Percentiles rank a stretch among this genome's conserved stretches.
These are phyloP conservation scores for Xerocomellus dryophilus DNA, from an alignment of 768 basidiomycete species.

Conservation along the genomic window DNA sequence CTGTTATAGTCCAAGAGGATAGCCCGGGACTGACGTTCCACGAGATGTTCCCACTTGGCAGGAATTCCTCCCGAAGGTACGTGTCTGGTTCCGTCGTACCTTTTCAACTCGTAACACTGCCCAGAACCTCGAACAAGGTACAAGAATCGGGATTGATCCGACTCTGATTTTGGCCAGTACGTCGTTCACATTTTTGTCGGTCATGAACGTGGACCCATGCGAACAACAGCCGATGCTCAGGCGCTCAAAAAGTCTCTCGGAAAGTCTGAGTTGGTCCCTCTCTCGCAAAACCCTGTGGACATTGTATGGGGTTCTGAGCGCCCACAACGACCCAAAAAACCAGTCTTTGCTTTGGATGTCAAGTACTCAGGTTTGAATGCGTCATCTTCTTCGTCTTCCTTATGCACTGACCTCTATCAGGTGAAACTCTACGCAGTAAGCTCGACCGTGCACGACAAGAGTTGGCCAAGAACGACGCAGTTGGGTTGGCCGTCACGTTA, in stretches of 20 bases:
- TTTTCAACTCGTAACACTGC: neutral
- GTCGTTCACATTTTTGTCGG: slow-evolving; percentile 15
- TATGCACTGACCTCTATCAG: slow-evolving; percentile 29
- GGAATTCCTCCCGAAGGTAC: slow-evolving; percentile 74
- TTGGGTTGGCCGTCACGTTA: slow-evolving; percentile 77
- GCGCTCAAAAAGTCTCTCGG: slow-evolving; percentile 55
- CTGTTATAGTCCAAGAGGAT: slow-evolving; percentile 3
- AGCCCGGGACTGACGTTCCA: slow-evolving; percentile 8
- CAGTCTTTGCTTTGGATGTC: slow-evolving; percentile 65
- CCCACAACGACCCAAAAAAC: slow-evolving; percentile 65
- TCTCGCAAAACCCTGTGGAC: slow-evolving; percentile 75
- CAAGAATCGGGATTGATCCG: slow-evolving; percentile 81
- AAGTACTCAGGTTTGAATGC: slow-evolving; percentile 61
- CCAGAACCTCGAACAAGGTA: slow-evolving; percentile 59
- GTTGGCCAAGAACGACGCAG: slow-evolving; percentile 49
- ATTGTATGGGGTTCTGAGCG: slow-evolving; percentile 65
- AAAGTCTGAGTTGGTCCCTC: slow-evolving; percentile 63
- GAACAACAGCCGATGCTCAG: slow-evolving; percentile 58
- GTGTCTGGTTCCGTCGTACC: neutral
- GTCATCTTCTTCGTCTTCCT: neutral
- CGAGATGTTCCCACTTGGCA: slow-evolving; percentile 89
- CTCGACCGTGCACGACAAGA: slow-evolving; percentile 63
- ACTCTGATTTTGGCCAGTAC: slow-evolving; percentile 65
- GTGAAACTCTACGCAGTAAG: slow-evolving; percentile 65
- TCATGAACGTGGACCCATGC: neutral